Conservation (phyloP, 164 flowering plant species). For the Platanus orientalis region DNA sequence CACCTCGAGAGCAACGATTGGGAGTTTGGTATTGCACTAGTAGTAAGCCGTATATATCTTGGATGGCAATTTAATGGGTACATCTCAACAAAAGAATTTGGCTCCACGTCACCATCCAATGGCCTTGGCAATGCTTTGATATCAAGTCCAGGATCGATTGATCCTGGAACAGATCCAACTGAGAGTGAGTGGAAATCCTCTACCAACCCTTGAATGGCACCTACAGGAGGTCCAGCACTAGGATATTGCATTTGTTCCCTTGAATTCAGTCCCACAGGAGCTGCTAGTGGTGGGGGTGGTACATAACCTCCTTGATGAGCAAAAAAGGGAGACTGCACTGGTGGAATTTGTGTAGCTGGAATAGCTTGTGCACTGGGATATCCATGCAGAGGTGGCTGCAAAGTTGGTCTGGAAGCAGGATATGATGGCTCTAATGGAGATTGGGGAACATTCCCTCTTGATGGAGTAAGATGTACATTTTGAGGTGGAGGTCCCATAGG, state of each 20-base stretch:
- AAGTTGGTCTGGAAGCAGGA: slow-evolving; percentile 29
- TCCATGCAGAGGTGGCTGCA: slow-evolving; percentile 51
- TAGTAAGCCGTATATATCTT: slow-evolving; percentile 76
- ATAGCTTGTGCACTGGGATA: slow-evolving; percentile 41
- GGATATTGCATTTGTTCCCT: slow-evolving; percentile 46
- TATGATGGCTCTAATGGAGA: slow-evolving; percentile 33
- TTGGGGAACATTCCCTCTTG: slow-evolving; percentile 30
- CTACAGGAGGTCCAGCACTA: slow-evolving; percentile 50
- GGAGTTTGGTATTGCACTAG: slow-evolving; percentile 78
- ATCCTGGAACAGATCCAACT: slow-evolving; percentile 75
- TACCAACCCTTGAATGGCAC: slow-evolving; percentile 51
- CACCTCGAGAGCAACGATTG: slow-evolving; percentile 86
- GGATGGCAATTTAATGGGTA: slow-evolving; percentile 74
- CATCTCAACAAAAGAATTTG: slow-evolving; percentile 44
- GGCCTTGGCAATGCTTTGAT: slow-evolving; percentile 77
- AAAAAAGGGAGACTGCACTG: slow-evolving; percentile 34
- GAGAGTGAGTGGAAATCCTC: slow-evolving; percentile 85
- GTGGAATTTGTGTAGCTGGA: slow-evolving; percentile 37
- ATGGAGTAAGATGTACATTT: slow-evolving; percentile 22
- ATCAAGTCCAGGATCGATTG: slow-evolving; percentile 75
- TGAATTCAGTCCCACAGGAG: slow-evolving; percentile 31
- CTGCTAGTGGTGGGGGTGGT: slow-evolving; percentile 36
- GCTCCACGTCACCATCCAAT: slow-evolving; percentile 78
- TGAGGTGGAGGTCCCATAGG: slow-evolving; percentile 62
- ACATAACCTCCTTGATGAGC: slow-evolving; percentile 53